These are phyloP conservation scores for Solanum sitiens DNA, from an alignment of 257 asterid genomes.

Conservation along the genomic window DNA sequence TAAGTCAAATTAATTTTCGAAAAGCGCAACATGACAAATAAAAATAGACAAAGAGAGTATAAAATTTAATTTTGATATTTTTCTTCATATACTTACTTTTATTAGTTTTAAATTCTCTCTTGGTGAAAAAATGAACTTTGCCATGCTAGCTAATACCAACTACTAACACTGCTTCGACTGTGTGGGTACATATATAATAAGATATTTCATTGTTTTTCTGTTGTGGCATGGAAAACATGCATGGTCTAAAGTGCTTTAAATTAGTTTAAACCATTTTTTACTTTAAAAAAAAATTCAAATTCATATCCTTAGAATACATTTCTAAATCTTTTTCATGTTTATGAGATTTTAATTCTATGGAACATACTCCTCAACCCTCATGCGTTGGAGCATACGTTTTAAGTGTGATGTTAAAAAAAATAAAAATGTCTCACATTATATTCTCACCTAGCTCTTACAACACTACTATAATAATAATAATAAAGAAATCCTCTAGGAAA, in stretches of 20 bases:
- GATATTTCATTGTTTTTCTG: not conserved
- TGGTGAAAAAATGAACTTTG: not conserved
- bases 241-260: not conserved
- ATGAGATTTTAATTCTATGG: not conserved
- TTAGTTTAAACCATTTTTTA: not conserved
- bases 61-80: no score
- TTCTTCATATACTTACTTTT: not conserved
- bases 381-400: not conserved
- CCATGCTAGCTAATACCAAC: not conserved
- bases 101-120: not conserved
- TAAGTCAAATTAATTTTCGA: no score
- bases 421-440: not conserved
- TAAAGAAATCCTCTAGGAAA: not conserved
- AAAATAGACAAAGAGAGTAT: no score
- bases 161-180: not conserved
- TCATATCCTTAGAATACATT: not conserved
- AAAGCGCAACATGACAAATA: no score
- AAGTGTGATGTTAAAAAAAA: not conserved
- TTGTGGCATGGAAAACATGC: not conserved
- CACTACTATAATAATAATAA: not conserved
- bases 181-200: not conserved
- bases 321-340: not conserved
- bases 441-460: not conserved
- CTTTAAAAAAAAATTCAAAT: not conserved
- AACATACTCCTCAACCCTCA: not conserved